Conservation (phyloP, 2,329 filamentous ascomycete species). For the Aspergillus pseudotamarii region DNA sequence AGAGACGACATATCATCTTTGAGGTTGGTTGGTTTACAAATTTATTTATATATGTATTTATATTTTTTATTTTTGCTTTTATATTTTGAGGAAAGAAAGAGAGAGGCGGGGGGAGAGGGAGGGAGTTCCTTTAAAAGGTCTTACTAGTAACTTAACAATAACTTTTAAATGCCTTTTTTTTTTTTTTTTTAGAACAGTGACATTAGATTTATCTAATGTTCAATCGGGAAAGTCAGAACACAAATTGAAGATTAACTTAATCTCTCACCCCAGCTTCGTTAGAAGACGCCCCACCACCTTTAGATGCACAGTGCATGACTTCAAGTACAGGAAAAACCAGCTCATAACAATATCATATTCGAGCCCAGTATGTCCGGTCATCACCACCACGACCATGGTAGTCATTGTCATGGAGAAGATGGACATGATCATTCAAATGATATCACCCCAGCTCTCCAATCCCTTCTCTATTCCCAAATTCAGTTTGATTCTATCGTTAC, state of each 20-base stretch:
- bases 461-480: conserved; percentile 88
- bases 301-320: neutral
- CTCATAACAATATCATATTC: neutral
- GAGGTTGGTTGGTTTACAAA: no score
- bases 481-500: conserved; percentile 83
- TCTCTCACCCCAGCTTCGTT: neutral
- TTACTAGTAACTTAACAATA: neutral
- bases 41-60: no score
- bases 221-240: neutral
- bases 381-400: conserved; percentile 43
- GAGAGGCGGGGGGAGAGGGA: no score
- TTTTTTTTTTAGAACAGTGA: no score
- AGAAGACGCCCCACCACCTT: neutral
- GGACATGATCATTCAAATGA: conserved; percentile 89
- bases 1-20: neutral
- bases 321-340: neutral
- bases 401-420: conserved; percentile 55
- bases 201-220: no score
- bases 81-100: neutral
- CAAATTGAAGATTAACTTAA: neutral
- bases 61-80: no score
- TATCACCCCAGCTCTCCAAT: conserved; percentile 86
- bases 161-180: neutral
- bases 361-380: conserved; percentile 38
- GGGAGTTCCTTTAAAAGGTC: neutral